Base-by-base conservation (phyloP, 2,329 filamentous ascomycete species). In the Trichoderma asperellum region DNA sequence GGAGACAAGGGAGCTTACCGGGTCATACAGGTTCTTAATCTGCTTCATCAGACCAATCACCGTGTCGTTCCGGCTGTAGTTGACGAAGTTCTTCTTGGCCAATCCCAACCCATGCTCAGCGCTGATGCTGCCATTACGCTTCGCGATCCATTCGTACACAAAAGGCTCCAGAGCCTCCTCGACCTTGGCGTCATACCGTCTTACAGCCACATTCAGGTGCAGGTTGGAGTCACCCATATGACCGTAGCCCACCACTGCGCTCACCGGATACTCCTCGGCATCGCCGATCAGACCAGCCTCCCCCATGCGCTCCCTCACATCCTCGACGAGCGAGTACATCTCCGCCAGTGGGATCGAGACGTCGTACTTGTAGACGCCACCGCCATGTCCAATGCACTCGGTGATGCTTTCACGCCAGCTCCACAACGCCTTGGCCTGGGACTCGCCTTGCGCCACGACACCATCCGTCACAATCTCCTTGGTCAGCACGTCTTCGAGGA, bases 221-320 rank as follows among this genome's bases (percentile, higher is more conserved):
- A 99, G 82, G 81, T 99, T 99, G 4, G 92, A 89, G 81, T 99
- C 96, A 49, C 96, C 96, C 94, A 99, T 98, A 80, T 99, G 96
- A 40, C 96, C 96, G 77, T 97, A 99, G 24, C 96, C 96, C 24
- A 97, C 89, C n/a, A 97, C 94, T 69, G 91, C 92, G 1, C 96
- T 87, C 6, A 96, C 94, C 1, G 94, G 93, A 77, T 90, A 87
- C 57, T 89, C 89, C 68, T 92, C 88, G 6, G 90, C 88, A 56
- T 93, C 90, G 65, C 93, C 92, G 52, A 97, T 85, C 2, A 98
- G 85, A 0, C 94, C 93, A 37, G 90, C 90, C 66, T 89, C 85
- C 1, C 86, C 85, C 73, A 99, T 86, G 65, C 90, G 89, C 65
- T 88, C 88, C 72, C 91, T 87, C 27, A 90, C 91, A 74, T 98